These are phyloP conservation scores for Phlebopus sp. DNA, from an alignment of 1,284 basidiomycete genomes.

Conservation along the genomic window DNA sequence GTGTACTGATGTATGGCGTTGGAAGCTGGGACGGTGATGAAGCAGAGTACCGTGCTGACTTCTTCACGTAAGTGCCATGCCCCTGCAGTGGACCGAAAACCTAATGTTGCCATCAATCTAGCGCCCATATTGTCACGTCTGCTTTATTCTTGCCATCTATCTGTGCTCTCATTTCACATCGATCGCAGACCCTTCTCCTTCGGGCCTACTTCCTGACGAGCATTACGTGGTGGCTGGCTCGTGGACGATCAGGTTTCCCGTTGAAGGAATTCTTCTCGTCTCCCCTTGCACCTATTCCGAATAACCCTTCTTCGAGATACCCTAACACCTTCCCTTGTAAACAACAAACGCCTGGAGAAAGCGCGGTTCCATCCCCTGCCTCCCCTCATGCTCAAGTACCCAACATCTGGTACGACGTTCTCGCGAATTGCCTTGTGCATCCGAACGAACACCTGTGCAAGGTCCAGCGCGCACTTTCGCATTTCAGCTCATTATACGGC, in stretches of 20 bases:
- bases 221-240: constrained; percentile 21
- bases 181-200: constrained; percentile 8
- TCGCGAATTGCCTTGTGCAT: constrained; percentile 30
- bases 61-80: constrained; percentile 13
- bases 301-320: constrained; percentile 2
- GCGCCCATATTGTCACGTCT: constrained; percentile 19
- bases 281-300: constrained; percentile 8
- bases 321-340: constrained; percentile 4
- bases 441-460: constrained; percentile 65
- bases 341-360: too few relatives aligned
- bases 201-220: constrained; percentile 19
- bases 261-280: constrained; percentile 14
- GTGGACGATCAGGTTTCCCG: constrained; percentile 16
- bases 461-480: constrained; percentile 51
- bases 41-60: constrained; percentile 13
- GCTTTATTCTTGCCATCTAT: constrained; percentile 20
- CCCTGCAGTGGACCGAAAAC: background rate
- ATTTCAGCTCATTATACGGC: constrained; percentile 49
- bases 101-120: background rate
- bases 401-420: constrained; percentile 19
- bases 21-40: constrained; percentile 19
- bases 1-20: constrained; percentile 19
- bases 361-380: background rate
- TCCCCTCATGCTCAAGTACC: constrained; percentile 1
- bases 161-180: constrained; percentile 8